These are phyloP conservation scores for Pelargonium cotyledonis DNA, from an alignment of 441 rosid species.

Conservation along the genomic window DNA sequence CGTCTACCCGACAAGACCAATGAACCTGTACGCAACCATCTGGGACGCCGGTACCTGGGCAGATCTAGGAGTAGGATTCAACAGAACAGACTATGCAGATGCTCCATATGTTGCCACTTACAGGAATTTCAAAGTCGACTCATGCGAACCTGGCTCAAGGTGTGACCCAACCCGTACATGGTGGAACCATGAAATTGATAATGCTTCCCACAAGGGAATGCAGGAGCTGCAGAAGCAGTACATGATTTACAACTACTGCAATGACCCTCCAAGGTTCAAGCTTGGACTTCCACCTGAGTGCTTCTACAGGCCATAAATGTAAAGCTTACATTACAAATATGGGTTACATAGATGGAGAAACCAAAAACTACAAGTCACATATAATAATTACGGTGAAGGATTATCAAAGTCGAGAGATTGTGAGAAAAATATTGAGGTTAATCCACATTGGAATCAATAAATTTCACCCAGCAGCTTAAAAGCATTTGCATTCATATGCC, in stretches of 20 bases:
- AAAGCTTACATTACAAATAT: too few relatives aligned
- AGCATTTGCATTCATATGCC: too few relatives aligned
- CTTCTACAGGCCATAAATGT: too few relatives aligned
- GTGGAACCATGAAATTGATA: constrained; percentile 4
- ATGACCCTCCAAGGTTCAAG: background rate
- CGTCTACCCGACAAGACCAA: constrained; percentile 4
- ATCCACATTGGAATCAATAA: too few relatives aligned
- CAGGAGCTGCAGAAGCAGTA: background rate
- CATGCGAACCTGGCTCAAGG: constrained; percentile 1
- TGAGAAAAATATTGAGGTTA: too few relatives aligned
- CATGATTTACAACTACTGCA: constrained; percentile 7
- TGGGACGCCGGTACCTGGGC: constrained; percentile 9
- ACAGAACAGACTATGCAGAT: constrained; percentile 5
- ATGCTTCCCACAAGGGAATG: background rate
- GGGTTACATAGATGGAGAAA: too few relatives aligned
- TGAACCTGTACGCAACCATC: constrained; percentile 8
- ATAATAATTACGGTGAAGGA: too few relatives aligned
- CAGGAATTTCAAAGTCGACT: constrained; percentile 6
- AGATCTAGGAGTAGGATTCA: background rate
- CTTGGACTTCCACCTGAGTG: background rate
- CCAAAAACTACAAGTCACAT: too few relatives aligned
- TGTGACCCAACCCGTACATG: constrained; percentile 1
- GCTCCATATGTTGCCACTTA: constrained; percentile 3
- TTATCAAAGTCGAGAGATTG: too few relatives aligned
- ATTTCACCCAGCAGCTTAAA: too few relatives aligned